Evolutionary conservation across 305 asterid genomes (phyloP).

Genomic region (Plantago rigida): DNA sequence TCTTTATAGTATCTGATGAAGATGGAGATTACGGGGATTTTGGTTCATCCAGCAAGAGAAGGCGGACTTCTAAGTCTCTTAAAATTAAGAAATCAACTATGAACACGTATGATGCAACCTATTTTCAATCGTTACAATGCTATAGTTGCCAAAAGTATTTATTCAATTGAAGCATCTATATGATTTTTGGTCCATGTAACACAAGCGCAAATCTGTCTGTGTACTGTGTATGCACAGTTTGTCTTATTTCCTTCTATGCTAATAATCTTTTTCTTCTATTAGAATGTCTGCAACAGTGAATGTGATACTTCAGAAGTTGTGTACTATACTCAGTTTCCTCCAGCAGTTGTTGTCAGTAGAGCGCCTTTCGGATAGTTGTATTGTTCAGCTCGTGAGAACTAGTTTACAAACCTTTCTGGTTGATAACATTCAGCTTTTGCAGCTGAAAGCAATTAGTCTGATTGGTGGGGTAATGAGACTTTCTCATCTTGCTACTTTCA

Average conservation of each 20-base stretch:
- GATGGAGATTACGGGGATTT: conserved; percentile 69
- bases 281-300: conserved; percentile 68
- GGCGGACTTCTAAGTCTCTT: conserved; percentile 58
- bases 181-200: not conserved
- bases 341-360: conserved; percentile 75
- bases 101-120: conserved; percentile 43
- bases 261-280: conserved; percentile 25
- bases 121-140: conserved; percentile 8
- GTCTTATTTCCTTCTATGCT: conserved; percentile 19
- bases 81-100: conserved; percentile 58
- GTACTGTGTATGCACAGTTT: conserved; percentile 1
- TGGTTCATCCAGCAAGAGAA: conserved; percentile 77
- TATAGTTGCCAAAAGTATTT: conserved; percentile 2
- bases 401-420: conserved; percentile 81
- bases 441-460: conserved; percentile 86
- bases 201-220: not conserved
- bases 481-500: conserved; percentile 23
- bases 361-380: conserved; percentile 91
- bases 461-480: conserved; percentile 77
- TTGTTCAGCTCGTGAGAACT: conserved; percentile 84
- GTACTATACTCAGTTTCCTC: conserved; percentile 79
- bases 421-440: conserved; percentile 88
- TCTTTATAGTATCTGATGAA: conserved; percentile 40
- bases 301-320: conserved; percentile 82
- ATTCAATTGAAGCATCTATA: not conserved